Conservation (phyloP, 495 filamentous ascomycete species). For the Trichocladium uniseriatum region DNA sequence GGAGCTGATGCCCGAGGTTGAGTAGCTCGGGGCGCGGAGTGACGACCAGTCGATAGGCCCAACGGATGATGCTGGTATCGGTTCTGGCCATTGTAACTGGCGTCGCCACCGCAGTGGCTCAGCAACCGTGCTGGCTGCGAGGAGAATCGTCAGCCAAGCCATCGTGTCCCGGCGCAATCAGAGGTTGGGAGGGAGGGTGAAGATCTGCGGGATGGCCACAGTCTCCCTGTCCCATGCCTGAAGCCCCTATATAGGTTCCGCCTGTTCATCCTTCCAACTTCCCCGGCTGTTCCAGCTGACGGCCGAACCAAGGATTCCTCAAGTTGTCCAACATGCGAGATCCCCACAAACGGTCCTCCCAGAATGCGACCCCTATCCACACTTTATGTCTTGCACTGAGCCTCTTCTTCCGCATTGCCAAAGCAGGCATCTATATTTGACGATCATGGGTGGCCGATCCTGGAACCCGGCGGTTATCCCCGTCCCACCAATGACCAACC, state of each 20-base stretch:
- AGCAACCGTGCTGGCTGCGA: background rate
- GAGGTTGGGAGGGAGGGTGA: no score
- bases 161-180: no score
- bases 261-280: no score
- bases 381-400: background rate
- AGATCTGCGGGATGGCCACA: no score
- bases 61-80: conserved; percentile 6
- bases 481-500: conserved; percentile 5
- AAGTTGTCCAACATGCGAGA: no score
- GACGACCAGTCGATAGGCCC: conserved; percentile 8
- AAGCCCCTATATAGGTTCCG: no score
- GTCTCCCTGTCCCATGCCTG: no score
- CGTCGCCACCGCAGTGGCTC: background rate
- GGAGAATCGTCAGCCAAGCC: background rate
- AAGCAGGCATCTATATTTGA: conserved; percentile 1
- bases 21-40: background rate
- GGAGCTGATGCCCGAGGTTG: background rate
- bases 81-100: conserved; percentile 6
- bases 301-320: no score
- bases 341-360: background rate
- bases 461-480: background rate
- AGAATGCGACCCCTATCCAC: background rate
- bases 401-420: conserved; percentile 1
- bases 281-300: no score
- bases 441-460: conserved; percentile 1